phyloP scores from a whole-genome alignment of 169 alveolate species.

The Plasmodium gallinaceum region DNA sequence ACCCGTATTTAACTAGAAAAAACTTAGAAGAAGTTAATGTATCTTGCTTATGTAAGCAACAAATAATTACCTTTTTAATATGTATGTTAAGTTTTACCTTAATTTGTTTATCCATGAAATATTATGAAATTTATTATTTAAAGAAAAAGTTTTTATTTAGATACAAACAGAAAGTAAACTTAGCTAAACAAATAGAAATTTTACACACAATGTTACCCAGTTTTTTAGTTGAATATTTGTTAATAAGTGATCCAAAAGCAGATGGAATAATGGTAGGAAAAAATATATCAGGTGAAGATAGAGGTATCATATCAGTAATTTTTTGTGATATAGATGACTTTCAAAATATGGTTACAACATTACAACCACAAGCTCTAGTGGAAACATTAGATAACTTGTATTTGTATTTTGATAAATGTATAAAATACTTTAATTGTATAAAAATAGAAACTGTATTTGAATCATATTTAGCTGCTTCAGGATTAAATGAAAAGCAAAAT shows the following conservation, averaged over 20 bases:
- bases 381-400: conserved; percentile 94
- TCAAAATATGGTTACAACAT: conserved; percentile 94
- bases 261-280: conserved; percentile 83
- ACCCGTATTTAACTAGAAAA: conserved; percentile 51
- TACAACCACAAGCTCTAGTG: conserved; percentile 94
- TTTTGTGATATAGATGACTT: conserved; percentile 98
- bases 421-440: conserved; percentile 92
- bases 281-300: conserved; percentile 87
- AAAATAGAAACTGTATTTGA: conserved; percentile 94
- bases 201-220: conserved; percentile 93
- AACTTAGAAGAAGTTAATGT: conserved; percentile 27
- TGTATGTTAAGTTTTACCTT: conserved; percentile 82
- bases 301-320: conserved; percentile 95
- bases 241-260: conserved; percentile 80
- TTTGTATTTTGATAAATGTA: conserved; percentile 94
- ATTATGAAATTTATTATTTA: conserved; percentile 86
- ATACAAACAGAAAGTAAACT: conserved; percentile 83
- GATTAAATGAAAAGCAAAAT: conserved; percentile 81
- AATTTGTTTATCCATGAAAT: conserved; percentile 88
- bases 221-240: conserved; percentile 88
- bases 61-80: conserved; percentile 79
- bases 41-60: conserved; percentile 56
- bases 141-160: conserved; percentile 87
- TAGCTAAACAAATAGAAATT: conserved; percentile 90
- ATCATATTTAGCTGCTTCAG: conserved; percentile 94